phyloP scores from a whole-genome alignment of 176 grass and related monocot genomes.

The Juncus effusus region DNA sequence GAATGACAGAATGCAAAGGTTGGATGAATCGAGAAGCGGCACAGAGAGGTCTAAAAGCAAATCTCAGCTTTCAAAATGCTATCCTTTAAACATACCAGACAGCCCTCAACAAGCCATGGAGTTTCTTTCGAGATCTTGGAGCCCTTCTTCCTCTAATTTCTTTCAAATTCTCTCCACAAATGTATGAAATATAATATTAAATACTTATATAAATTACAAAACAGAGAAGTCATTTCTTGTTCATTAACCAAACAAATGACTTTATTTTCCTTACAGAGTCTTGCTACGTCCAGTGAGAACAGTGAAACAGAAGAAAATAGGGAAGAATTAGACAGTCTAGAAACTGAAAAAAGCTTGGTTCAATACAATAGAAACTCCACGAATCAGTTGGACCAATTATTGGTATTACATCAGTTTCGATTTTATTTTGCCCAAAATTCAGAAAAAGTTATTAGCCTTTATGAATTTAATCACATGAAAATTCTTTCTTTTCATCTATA shows the following conservation, averaged over 20 bases:
- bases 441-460: conserved; percentile 4
- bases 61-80: conserved; percentile 35
- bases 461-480: neutral
- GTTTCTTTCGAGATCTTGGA: conserved; percentile 92
- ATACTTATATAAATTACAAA: neutral
- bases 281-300: conserved; percentile 22
- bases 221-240: too few species aligned
- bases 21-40: conserved; percentile 27
- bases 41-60: conserved; percentile 40
- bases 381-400: conserved; percentile 23
- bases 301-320: conserved; percentile 17
- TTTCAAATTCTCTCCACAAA: conserved; percentile 80
- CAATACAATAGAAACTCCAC: conserved; percentile 15
- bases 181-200: conserved; percentile 39
- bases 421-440: too few species aligned
- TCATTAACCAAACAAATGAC: too few species aligned
- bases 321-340: conserved; percentile 7
- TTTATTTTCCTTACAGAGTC: conserved; percentile 22
- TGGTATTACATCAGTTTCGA: conserved; percentile 11
- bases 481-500: neutral
- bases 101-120: conserved; percentile 66
- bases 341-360: conserved; percentile 14
- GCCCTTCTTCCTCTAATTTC: conserved; percentile 79
- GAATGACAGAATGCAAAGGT: conserved; percentile 37
- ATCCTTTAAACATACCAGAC: conserved; percentile 42